Evolutionary conservation across 192 early-diverging fungal genomes (phyloP).

Genomic region (Backusella psychrophila): DNA sequence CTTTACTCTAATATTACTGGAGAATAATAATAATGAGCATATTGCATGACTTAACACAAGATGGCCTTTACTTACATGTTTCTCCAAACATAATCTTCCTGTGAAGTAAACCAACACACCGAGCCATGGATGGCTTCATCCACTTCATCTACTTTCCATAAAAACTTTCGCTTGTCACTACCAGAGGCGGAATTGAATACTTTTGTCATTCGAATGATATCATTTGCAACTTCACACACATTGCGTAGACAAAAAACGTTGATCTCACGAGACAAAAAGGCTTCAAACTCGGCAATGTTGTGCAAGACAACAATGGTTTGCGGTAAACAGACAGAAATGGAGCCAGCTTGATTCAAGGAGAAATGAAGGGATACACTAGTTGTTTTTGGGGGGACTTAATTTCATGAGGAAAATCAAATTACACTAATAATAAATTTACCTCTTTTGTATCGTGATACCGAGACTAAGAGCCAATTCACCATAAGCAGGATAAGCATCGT

Average conservation of each 20-base stretch:
- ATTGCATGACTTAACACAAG: too few relatives aligned
- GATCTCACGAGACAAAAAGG: slow-evolving; percentile 32
- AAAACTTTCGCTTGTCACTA: slow-evolving; percentile 18
- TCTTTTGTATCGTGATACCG: slow-evolving; percentile 30
- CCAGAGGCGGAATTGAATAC: slow-evolving; percentile 3
- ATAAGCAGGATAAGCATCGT: slow-evolving; percentile 21
- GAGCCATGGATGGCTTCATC: slow-evolving; percentile 32
- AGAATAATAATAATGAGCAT: neutral
- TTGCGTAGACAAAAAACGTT: slow-evolving; percentile 29
- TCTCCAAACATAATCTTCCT: slow-evolving; percentile 6
- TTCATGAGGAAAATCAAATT: too few relatives aligned
- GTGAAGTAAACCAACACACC: slow-evolving; percentile 8
- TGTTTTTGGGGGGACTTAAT: neutral
- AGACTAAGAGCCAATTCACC: slow-evolving; percentile 19
- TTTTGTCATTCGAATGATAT: slow-evolving; percentile 14
- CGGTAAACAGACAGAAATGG: slow-evolving; percentile 28
- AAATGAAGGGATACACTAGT: slow-evolving; percentile 28
- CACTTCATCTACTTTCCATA: slow-evolving; percentile 37
- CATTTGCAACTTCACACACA: slow-evolving; percentile 34
- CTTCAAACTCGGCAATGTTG: slow-evolving; percentile 30
- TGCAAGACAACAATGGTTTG: slow-evolving; percentile 26
- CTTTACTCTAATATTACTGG: neutral
- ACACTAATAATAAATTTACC: slow-evolving; percentile 13
- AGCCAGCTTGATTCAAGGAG: slow-evolving; percentile 17
- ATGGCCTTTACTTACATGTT: slow-evolving; percentile 9